Conservation (phyloP, 2,329 filamentous ascomycete species). For the Teratosphaeria pseudoeucalypti region DNA sequence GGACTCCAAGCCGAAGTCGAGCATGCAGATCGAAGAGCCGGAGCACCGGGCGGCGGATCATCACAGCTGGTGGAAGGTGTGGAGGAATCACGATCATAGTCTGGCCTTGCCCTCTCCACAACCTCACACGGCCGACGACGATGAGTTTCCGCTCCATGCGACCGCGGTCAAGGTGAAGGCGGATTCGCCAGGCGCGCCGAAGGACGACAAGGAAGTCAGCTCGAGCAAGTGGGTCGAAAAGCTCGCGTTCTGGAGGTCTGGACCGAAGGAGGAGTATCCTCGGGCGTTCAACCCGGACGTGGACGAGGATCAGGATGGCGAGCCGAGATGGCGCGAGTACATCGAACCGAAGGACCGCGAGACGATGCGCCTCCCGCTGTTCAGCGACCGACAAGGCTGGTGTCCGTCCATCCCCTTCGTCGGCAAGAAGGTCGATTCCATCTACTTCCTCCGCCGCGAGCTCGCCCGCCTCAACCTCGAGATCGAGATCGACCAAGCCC, state of each 20-base stretch:
- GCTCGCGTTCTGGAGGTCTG: conserved; percentile 21
- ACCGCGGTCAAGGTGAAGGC: not conserved
- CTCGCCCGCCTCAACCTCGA: conserved; percentile 80
- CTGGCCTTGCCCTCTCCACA: conserved; percentile 35
- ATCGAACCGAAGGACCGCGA: conserved; percentile 72
- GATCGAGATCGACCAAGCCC: conserved; percentile 79
- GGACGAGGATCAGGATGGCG: conserved; percentile 50
- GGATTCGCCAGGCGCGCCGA: not conserved
- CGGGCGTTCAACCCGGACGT: conserved; percentile 52
- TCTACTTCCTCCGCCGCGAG: conserved; percentile 81
- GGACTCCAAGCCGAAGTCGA: conserved; percentile 14
- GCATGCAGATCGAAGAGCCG: conserved; percentile 24
- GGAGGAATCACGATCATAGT: conserved; percentile 24
- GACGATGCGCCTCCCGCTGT: conserved; percentile 64
- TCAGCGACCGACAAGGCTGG: conserved; percentile 46
- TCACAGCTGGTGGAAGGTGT: conserved; percentile 17
- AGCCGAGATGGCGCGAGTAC: conserved; percentile 72
- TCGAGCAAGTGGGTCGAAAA: conserved; percentile 21
- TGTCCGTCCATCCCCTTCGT: conserved; percentile 68
- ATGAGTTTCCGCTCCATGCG: conserved; percentile 18
- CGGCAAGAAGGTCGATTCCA: conserved; percentile 87
- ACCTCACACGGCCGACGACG: conserved; percentile 27
- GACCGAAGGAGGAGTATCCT: conserved; percentile 42
- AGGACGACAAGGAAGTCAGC: conserved; percentile 1
- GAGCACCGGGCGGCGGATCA: conserved; percentile 5